Conservation (phyloP, 1,139 yeast species). For the Pichia sp. region DNA sequence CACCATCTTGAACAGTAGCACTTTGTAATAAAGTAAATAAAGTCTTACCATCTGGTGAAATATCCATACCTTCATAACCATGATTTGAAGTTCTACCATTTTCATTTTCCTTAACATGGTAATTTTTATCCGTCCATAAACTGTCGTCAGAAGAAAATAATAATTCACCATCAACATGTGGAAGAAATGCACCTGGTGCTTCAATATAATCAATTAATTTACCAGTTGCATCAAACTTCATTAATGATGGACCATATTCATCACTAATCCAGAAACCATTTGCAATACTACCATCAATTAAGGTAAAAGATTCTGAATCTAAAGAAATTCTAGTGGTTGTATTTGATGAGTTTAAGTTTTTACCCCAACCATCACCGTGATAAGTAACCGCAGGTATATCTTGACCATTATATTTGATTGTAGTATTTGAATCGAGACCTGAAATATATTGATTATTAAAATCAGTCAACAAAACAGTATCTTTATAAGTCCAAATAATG, state of each 20-base stretch:
- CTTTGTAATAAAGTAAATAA: constrained; percentile 25
- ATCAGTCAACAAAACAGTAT: constrained; percentile 26
- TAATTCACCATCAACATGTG: constrained; percentile 20
- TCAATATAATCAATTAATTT: constrained; percentile 22
- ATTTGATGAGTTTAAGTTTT: constrained; percentile 13
- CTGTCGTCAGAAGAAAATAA: constrained; percentile 25
- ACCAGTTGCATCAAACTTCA: constrained; percentile 25
- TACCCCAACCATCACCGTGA: constrained; percentile 29
- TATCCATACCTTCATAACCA: constrained; percentile 28
- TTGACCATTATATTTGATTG: constrained; percentile 21
- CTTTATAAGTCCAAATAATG: constrained; percentile 25
- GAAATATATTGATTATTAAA: constrained; percentile 24
- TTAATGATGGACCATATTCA: constrained; percentile 29
- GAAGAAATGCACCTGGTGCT: constrained; percentile 27
- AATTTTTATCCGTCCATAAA: constrained; percentile 20
- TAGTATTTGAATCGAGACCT: constrained; percentile 28
- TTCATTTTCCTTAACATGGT: constrained; percentile 22
- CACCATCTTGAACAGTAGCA: constrained; percentile 30
- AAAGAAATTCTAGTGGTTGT: constrained; percentile 25
- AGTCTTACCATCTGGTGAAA: constrained; percentile 28
- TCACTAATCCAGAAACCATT: constrained; percentile 30
- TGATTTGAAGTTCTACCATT: constrained; percentile 26
- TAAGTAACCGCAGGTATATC: constrained; percentile 25
- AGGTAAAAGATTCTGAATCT: constrained; percentile 26
- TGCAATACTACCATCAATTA: constrained; percentile 24